Evolutionary conservation across 148 eudicot species (phyloP), one percentile per base, ranked within the genome.

Genomic region (Dianthus caryophyllus): DNA sequence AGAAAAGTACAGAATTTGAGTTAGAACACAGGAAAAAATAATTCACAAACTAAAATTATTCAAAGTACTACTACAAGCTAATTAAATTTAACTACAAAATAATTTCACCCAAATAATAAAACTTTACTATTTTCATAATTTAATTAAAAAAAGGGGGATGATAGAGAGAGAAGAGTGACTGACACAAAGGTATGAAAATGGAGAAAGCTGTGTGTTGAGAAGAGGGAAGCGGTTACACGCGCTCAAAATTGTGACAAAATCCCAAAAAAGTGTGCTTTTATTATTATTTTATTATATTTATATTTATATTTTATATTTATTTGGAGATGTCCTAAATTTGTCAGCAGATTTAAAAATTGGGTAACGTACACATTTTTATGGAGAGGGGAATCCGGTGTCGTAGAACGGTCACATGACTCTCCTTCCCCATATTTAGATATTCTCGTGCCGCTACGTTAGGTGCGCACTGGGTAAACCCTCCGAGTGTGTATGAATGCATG

Each of bases 311-410:
- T 33, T 33, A 41, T 41, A 41, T 41, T 41, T 41, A 33, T 2
- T 4, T 1, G 31, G 18, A 61, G 6, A 49, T 68, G 81, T 73
- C 56, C n/a, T n/a, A n/a, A n/a, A n/a, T 20, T 65, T 13, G 30
- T 66, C 31, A 60, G 41, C 11, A 41, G 6, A 75, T 73, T 78
- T 78, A 53, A 78, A 71, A 44, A 67, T n/a, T n/a, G n/a, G 65
- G 29, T 54, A 84, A 84, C 88, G 88, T 84, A 77, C 44, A 41
- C 11, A 41, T 41, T 41, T 83, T 81, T 84, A 81, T 72, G 71
- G 0, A n/a, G 25, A 41, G 38, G 3, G 6, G 1, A 9, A 41
- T 41, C 6, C 11, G 44, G 12, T 9, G 44, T 41, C 44, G 44
- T 41, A 1, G 44, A 41, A 41, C 44, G 44, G 44, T 41, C 44